Evolutionary conservation across 129 eudicot species (phyloP), one percentile per base, ranked within the genome.

Genomic region (Ambrosia artemisiifolia): DNA sequence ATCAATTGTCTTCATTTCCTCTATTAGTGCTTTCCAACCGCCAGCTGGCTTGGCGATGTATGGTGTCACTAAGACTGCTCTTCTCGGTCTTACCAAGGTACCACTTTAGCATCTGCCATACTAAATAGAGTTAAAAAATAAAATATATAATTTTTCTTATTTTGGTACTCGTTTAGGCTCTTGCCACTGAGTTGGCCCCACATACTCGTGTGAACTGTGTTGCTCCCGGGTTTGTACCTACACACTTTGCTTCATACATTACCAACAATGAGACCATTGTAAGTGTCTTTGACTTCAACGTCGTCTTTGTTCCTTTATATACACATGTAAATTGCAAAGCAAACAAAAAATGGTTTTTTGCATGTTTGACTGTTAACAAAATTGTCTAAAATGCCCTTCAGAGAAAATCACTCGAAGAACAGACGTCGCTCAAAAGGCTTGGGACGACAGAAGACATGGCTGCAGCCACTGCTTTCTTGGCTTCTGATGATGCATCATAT

Each of bases 381-480:
- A 35, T 35, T 63, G 68, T 36, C 68, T 33, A 54, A 60, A 32
- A 60, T 60, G 32, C 43, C 65, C 43, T 32, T 13, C 17, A 94
- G 97, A 88, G 88, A 80, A 84, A 84, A 75, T 48, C 24, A 14
- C 69, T 85, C 3, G 94, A 87, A 86, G 97, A 63, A 35, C 74
- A 70, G 75, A 86, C 93, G 20, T 57, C 81, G 8, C 88, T 86
- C 32, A 88, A 86, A 51, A 80, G 98, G 77, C 96, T 94, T 56
- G 98, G 98, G 78, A 94, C 98, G 24, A 86, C 97, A 28, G 87
- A 83, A 72, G 98, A 94, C 81, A 94, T 94, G 96, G 98, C 91
- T 19, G 95, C 96, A 5, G 91, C 98, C 61, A 77, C 88, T 2
- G 98, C 98, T 8, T 90, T 85, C 70, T 72, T 94, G 89, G 97